Evolutionary conservation across 331 rosid species (phyloP), one percentile per base, ranked within the genome.

Genomic region (Acacia pycnantha): DNA sequence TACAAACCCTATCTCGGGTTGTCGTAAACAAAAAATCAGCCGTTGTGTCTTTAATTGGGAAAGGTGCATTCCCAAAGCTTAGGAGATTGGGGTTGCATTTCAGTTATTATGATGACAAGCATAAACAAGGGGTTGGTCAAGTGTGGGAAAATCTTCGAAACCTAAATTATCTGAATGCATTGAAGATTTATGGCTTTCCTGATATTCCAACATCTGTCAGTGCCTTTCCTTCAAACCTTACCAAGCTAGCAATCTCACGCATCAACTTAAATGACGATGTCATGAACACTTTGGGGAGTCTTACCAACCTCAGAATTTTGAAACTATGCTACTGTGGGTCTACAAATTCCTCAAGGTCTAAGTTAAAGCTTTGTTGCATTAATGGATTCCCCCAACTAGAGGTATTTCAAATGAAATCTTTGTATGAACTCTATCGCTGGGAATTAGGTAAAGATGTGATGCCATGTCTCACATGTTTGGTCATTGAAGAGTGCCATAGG

Each of bases 11-110:
- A 27, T 27, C 40, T 14, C 12, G 4, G 0, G 40, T 27, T 13
- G 35, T n/a, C 1, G 1, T 62, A 27, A 27, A 27, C 69, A 27
- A 62, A 62, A 27, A 62, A 26, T 62, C 69, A 62, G 69, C 21
- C 3, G 3, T 6, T 1, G 40, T 27, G 40, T 27, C 69, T 62
- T 19, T 62, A 1, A 62, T 62, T 4, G 0, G 8, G 21, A 62
- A 62, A 27, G n/a, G n/a, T n/a, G 69, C 15, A 27, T 62, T 62
- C 69, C 69, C 69, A 62, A 62, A 62, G 69, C 69, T 62, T 12
- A 27, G 40, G 69, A 62, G 3, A 27, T 62, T 62, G 40, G 69
- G 40, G 2, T 62, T 62, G 69, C 40, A 5, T 62, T 27, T 62
- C 4, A 5, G 4, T 62, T 0, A 62, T 4, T 3, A 27, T 27